Base-by-base conservation (phyloP, 169 alveolate genomes). In the Plasmodium knowlesi region DNA sequence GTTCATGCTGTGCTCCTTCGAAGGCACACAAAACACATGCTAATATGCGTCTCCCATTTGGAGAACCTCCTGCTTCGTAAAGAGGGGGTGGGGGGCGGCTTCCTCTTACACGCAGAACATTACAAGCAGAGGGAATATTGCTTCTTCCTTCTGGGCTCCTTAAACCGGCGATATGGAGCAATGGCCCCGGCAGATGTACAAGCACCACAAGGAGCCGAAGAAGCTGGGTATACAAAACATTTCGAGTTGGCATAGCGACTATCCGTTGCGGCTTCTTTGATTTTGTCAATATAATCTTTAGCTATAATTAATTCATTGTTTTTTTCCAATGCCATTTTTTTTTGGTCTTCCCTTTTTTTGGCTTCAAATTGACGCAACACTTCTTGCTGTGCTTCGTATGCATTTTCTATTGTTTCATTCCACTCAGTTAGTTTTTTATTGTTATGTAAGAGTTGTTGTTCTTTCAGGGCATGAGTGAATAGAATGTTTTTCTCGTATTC, bases 141-240 rank as follows among this genome's bases (percentile, higher is more conserved):
- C 67, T 85, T 85, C 80, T 85, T 85, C 54, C 70, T 73, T 41
- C 93, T 85, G 67, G 86, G 86, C 22, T 85, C 93, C 53, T 70
- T 85, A 43, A 73, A 85, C 57, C 98, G 81, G 22, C 98, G 94
- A 73, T 96, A 94, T 0, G 98, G 98, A 43, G 95, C 86, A n/a
- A 96, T 96, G 16, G 98, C 98, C 6, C 98, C 98, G 43, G 98
- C 98, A 43, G 97, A 94, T 39, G 98, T 96, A 92, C 98, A 97
- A 10, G 97, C 97, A 25, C 98, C 98, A 53, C 96, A 95, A 19
- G 98, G 97, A 25, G 97, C 96, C 16, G 94, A 90, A 32, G 97
- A 95, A 57, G 98, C 96, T 37, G 98, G 97, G 89, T 97, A 97
- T 30, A 97, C 98, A 83, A 93, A 97, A 96, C 98, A 97, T 82